Percentiles rank a stretch among this genome's conserved stretches.
phyloP scores from a whole-genome alignment of 2,329 filamentous ascomycete genomes.

The Fusarium buharicum region DNA sequence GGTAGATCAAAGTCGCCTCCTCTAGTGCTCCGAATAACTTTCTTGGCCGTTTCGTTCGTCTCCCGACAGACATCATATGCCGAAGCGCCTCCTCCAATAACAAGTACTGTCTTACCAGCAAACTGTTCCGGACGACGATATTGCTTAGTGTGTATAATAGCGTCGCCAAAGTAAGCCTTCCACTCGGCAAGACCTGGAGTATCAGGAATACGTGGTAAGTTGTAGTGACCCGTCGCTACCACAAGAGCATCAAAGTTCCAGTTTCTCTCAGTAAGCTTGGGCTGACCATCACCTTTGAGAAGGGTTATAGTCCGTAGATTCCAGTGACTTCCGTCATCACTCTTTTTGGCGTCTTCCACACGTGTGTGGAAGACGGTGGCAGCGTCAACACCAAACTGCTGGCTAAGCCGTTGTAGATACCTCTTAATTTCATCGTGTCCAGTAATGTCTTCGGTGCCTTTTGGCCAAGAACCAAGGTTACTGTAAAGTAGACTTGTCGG shows the following conservation, averaged over 20 bases:
- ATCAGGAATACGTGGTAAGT: conserved; percentile 69
- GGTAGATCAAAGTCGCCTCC: conserved; percentile 68
- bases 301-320: conserved; percentile 60
- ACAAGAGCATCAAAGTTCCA: conserved; percentile 71
- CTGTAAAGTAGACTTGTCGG: conserved; percentile 66
- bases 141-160: conserved; percentile 75
- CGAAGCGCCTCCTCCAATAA: conserved; percentile 63
- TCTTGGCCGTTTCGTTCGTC: conserved; percentile 50
- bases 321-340: conserved; percentile 57
- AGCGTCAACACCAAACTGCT: conserved; percentile 59
- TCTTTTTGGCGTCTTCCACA: conserved; percentile 64
- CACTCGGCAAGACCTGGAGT: conserved; percentile 68
- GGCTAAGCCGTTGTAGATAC: conserved; percentile 71
- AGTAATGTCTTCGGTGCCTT: conserved; percentile 68
- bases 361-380: conserved; percentile 66
- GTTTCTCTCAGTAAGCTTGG: conserved; percentile 45
- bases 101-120: conserved; percentile 60
- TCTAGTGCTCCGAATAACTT: conserved; percentile 63
- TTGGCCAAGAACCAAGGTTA: conserved; percentile 62
- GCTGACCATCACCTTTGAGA: conserved; percentile 30
- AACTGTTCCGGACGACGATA: conserved; percentile 73
- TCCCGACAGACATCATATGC: conserved; percentile 57
- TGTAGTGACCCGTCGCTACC: conserved; percentile 74
- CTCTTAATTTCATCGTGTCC: conserved; percentile 65
- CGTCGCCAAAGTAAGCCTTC: conserved; percentile 62